These are phyloP conservation scores for Setomelanomma holmii DNA, from an alignment of 2,329 filamentous ascomycete genomes.

Conservation along the genomic window DNA sequence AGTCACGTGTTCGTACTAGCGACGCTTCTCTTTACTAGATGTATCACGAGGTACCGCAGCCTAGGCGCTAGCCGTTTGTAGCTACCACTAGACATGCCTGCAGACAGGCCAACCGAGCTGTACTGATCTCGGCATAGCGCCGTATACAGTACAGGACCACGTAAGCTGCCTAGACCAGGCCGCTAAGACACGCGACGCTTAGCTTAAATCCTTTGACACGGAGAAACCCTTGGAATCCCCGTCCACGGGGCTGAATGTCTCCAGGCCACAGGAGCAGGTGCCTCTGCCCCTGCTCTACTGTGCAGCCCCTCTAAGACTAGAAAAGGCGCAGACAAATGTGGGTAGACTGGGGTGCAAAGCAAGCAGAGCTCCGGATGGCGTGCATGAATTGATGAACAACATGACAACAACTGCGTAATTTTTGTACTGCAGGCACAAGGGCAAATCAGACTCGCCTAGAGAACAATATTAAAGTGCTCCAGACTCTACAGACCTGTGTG, in stretches of 20 bases:
- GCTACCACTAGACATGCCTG: no score
- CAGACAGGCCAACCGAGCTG: no score
- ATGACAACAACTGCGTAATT: neutral
- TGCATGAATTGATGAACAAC: neutral
- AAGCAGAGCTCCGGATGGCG: neutral
- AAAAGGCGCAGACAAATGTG: neutral
- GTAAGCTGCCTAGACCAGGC: neutral
- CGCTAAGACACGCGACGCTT: constrained; percentile 1
- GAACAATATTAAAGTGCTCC: neutral
- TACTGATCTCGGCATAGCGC: no score
- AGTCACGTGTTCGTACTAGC: no score
- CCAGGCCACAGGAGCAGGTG: no score
- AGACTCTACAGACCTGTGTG: neutral
- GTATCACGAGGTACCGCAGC: no score
- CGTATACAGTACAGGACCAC: constrained; percentile 58
- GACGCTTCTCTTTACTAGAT: no score
- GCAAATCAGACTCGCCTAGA: neutral
- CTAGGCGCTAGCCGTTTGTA: no score
- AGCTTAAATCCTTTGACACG: neutral
- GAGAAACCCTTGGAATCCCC: neutral
- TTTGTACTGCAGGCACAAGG: neutral
- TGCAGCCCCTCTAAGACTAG: neutral
- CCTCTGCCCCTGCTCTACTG: no score
- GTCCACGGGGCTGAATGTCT: neutral
- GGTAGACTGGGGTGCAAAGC: neutral